A percentile compares a stretch with the other conserved stretches of the same genome.
Evolutionary conservation across 2,329 filamentous ascomycete species (phyloP).

Genomic region (Colletotrichum sp.): DNA sequence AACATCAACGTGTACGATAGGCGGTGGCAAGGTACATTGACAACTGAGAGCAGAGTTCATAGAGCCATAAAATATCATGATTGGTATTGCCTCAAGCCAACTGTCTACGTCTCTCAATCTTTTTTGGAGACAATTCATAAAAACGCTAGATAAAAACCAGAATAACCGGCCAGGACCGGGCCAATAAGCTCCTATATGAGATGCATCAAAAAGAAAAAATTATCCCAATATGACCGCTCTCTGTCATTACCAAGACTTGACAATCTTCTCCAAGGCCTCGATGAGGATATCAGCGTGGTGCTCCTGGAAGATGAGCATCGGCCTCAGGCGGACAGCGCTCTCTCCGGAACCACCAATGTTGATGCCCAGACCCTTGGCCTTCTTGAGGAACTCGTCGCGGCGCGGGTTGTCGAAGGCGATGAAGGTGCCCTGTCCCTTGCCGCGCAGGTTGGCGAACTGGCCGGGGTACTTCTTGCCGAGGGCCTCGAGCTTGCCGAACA

Average conservation of each 20-base stretch:
- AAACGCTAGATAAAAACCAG: neutral
- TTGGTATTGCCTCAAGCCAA: neutral
- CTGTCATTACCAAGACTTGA: constrained; percentile 43
- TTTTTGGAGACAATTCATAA: neutral
- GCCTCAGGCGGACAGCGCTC: constrained; percentile 77
- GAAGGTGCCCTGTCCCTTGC: constrained; percentile 89
- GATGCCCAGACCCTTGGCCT: constrained; percentile 80
- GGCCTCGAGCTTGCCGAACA: constrained; percentile 72
- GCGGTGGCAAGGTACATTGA: neutral
- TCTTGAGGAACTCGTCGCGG: constrained; percentile 79
- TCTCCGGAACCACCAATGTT: constrained; percentile 87
- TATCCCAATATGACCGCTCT: neutral
- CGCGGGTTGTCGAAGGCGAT: constrained; percentile 88
- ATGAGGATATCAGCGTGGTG: constrained; percentile 87
- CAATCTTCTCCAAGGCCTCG: constrained; percentile 78
- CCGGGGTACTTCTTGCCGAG: constrained; percentile 75
- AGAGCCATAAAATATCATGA: neutral
- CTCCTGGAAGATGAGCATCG: constrained; percentile 93
- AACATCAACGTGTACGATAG: neutral
- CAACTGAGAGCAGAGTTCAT: neutral
- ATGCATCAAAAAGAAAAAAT: neutral
- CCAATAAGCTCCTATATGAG: neutral
- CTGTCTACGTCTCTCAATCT: neutral
- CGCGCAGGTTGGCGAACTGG: constrained; percentile 83
- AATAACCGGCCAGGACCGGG: neutral